phyloP scores from a whole-genome alignment of 345 rosid genomes.

The Salix suchowensis region DNA sequence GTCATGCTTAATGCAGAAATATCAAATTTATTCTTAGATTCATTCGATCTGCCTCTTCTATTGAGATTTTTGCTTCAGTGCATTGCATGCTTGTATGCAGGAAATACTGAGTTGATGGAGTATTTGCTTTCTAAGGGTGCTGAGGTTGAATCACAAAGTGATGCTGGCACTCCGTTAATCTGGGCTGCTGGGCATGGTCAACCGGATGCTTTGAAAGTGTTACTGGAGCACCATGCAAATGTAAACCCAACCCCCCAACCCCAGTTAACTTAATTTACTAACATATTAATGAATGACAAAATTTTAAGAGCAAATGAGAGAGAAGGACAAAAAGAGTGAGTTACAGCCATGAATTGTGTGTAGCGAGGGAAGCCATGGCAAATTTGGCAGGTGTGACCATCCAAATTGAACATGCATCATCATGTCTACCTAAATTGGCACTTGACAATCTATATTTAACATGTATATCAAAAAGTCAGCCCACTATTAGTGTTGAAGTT shows the following conservation, averaged over 20 bases:
- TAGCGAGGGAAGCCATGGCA: neutral
- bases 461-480: neutral
- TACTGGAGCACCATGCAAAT: slow-evolving; percentile 70
- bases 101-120: slow-evolving; percentile 59
- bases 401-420: neutral
- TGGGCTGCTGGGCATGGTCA: slow-evolving; percentile 96
- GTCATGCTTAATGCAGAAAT: neutral
- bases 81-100: slow-evolving; percentile 35
- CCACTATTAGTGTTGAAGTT: neutral
- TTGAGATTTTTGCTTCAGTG: neutral
- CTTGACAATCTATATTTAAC: neutral
- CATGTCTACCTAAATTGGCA: neutral
- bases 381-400: neutral
- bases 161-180: slow-evolving; percentile 79
- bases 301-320: neutral
- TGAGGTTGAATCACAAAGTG: slow-evolving; percentile 74
- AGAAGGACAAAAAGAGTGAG: neutral
- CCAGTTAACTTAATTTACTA: neutral
- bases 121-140: slow-evolving; percentile 61
- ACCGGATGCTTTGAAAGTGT: slow-evolving; percentile 62
- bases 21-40: neutral
- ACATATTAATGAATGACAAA: neutral
- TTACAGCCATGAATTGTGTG: neutral
- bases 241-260: slow-evolving; percentile 30
- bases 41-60: neutral